Evolutionary conservation across 2,329 filamentous ascomycete species (phyloP).

Genomic region (Verticillium klebahnii): DNA sequence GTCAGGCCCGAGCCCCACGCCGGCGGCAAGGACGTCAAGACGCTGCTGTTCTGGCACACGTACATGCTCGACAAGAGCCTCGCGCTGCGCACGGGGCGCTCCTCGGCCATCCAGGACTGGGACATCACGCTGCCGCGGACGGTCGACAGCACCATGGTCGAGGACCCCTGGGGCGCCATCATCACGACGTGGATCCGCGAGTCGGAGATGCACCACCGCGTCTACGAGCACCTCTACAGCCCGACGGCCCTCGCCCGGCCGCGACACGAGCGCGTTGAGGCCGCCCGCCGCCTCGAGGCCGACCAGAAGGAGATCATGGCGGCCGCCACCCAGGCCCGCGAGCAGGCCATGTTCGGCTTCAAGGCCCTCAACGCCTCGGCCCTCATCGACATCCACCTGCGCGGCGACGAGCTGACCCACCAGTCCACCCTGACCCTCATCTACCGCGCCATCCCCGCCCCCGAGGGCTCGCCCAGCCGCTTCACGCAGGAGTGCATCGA

Average conservation of each 20-base stretch:
- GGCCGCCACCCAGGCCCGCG: slow-evolving; percentile 27
- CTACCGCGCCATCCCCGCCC: slow-evolving; percentile 46
- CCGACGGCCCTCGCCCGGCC: slow-evolving; percentile 37
- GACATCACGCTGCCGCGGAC: slow-evolving; percentile 49
- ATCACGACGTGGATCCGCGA: slow-evolving; percentile 51
- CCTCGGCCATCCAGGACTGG: slow-evolving; percentile 51
- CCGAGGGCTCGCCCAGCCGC: slow-evolving; percentile 33
- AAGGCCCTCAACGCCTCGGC: slow-evolving; percentile 31
- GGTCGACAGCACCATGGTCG: slow-evolving; percentile 20
- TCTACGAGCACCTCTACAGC: slow-evolving; percentile 50
- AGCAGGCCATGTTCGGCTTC: slow-evolving; percentile 29
- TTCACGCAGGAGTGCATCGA: slow-evolving; percentile 46
- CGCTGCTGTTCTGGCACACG: slow-evolving; percentile 43
- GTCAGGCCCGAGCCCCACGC: slow-evolving; percentile 25
- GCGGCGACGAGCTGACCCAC: slow-evolving; percentile 42
- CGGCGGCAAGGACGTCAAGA: slow-evolving; percentile 26
- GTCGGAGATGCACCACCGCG: slow-evolving; percentile 51
- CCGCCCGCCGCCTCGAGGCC: slow-evolving; percentile 31
- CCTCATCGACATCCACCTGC: slow-evolving; percentile 38
- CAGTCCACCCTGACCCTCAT: slow-evolving; percentile 45
- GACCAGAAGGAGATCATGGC: slow-evolving; percentile 31
- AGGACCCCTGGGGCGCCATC: slow-evolving; percentile 40
- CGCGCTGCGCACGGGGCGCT: slow-evolving; percentile 49
- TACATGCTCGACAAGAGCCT: slow-evolving; percentile 54
- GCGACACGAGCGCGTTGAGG: slow-evolving; percentile 32